phyloP scores from a whole-genome alignment of 2,329 filamentous ascomycete species.

The Aspergillus neoniger region DNA sequence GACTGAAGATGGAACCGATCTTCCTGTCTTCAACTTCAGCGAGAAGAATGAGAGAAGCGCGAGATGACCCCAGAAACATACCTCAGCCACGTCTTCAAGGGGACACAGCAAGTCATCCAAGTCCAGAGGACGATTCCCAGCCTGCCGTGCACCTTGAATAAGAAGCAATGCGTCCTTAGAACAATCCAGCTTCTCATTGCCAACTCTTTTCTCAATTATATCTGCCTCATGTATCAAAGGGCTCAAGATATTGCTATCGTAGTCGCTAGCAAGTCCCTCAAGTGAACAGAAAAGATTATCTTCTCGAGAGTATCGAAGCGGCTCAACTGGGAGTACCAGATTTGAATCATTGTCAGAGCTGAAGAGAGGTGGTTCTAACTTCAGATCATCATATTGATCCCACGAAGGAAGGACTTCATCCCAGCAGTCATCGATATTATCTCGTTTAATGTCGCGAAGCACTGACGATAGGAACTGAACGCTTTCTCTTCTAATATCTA shows the following conservation, averaged over 20 bases:
- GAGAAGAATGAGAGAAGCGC: not conserved
- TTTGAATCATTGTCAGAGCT: constrained; percentile 47
- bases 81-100: not conserved
- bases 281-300: not conserved
- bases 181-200: not conserved
- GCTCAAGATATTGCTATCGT: not conserved
- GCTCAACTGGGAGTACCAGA: constrained; percentile 41
- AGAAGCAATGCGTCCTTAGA: not conserved
- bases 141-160: not conserved
- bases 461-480: constrained; percentile 35
- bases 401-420: constrained; percentile 23
- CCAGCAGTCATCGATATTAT: constrained; percentile 19
- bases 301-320: not conserved
- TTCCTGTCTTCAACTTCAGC: not conserved
- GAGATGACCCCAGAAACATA: not conserved
- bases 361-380: constrained; percentile 51
- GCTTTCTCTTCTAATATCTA: constrained; percentile 34
- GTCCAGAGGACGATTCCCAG: not conserved
- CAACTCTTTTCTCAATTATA: not conserved
- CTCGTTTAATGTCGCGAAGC: constrained; percentile 20
- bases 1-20: too few species aligned
- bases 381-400: constrained; percentile 33
- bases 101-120: not conserved
- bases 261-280: not conserved
- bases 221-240: not conserved